Conservation (phyloP, 2,329 filamentous ascomycete genomes). For the Trichoderma pleuroti region DNA sequence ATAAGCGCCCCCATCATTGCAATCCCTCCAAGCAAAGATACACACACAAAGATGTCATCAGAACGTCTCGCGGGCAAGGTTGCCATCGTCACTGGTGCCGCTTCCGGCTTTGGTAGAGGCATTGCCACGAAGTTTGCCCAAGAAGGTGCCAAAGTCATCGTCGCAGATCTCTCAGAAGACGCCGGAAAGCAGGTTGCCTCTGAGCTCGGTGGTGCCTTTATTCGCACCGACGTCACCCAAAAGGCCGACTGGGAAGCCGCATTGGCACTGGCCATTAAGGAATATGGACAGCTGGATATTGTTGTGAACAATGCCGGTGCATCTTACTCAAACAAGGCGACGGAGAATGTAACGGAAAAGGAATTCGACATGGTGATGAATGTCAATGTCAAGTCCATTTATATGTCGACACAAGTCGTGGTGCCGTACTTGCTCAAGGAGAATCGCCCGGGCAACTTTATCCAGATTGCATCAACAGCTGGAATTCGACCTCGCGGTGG, state of each 20-base stretch:
- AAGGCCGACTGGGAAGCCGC: slow-evolving; percentile 51
- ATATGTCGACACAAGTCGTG: slow-evolving; percentile 55
- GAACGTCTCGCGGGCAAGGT: slow-evolving; percentile 39
- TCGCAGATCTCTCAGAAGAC: slow-evolving; percentile 57
- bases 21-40: neutral
- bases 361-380: slow-evolving; percentile 66
- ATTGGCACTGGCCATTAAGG: slow-evolving; percentile 42
- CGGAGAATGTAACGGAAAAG: slow-evolving; percentile 58
- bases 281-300: slow-evolving; percentile 52
- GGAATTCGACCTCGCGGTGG: slow-evolving; percentile 57
- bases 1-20: neutral
- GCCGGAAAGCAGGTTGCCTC: slow-evolving; percentile 47
- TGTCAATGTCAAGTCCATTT: slow-evolving; percentile 68
- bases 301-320: slow-evolving; percentile 61
- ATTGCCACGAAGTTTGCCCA: slow-evolving; percentile 57
- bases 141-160: slow-evolving; percentile 59
- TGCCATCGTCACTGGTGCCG: slow-evolving; percentile 50
- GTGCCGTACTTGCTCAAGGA: slow-evolving; percentile 58
- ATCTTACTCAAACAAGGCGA: slow-evolving; percentile 59
- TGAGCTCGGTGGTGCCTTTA: slow-evolving; percentile 43
- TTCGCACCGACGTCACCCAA: slow-evolving; percentile 48
- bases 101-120: slow-evolving; percentile 61
- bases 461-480: slow-evolving; percentile 65
- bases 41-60: neutral
- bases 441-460: slow-evolving; percentile 56